phyloP scores from a whole-genome alignment of 148 eudicot genomes.

The Rhododendron ferrugineum region DNA sequence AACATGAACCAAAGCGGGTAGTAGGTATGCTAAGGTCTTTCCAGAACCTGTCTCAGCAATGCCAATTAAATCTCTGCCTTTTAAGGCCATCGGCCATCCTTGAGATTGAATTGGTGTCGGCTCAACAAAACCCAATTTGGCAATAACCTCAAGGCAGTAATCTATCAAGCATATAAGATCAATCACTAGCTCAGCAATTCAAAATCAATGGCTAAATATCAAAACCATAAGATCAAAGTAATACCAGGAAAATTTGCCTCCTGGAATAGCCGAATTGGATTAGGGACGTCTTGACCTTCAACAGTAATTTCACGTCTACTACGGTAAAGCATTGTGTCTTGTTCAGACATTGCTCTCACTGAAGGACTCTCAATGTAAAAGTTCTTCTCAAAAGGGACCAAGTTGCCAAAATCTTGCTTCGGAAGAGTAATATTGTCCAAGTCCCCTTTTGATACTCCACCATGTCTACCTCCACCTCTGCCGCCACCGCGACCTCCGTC shows the following conservation, averaged over 20 bases:
- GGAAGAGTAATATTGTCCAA: conserved; percentile 72
- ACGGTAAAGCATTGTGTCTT: conserved; percentile 52
- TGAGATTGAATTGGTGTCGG: conserved; percentile 96
- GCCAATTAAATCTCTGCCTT: conserved; percentile 93
- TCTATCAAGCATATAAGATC: conserved; percentile 34
- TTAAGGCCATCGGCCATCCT: conserved; percentile 99
- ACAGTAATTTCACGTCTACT: conserved; percentile 65
- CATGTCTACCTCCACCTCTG: conserved; percentile 33
- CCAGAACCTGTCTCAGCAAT: conserved; percentile 99
- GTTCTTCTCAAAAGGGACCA: conserved; percentile 80
- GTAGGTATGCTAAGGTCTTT: conserved; percentile 84
- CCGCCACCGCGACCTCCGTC: conserved; percentile 35
- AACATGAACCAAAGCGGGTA: conserved; percentile 89
- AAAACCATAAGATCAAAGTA: neutral
- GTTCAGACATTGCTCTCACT: conserved; percentile 61
- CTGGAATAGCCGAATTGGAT: conserved; percentile 66
- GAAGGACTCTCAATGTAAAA: conserved; percentile 71
- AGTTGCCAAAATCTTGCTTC: conserved; percentile 68
- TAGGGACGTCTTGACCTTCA: conserved; percentile 82
- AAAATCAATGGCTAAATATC: neutral
- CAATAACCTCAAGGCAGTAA: conserved; percentile 71
- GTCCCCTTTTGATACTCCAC: conserved; percentile 44
- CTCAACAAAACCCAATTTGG: conserved; percentile 77
- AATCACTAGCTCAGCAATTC: neutral
- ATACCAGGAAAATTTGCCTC: conserved; percentile 95